These are phyloP conservation scores for Sextonia rubra DNA, from an alignment of 164 flowering plant species.

Conservation along the genomic window DNA sequence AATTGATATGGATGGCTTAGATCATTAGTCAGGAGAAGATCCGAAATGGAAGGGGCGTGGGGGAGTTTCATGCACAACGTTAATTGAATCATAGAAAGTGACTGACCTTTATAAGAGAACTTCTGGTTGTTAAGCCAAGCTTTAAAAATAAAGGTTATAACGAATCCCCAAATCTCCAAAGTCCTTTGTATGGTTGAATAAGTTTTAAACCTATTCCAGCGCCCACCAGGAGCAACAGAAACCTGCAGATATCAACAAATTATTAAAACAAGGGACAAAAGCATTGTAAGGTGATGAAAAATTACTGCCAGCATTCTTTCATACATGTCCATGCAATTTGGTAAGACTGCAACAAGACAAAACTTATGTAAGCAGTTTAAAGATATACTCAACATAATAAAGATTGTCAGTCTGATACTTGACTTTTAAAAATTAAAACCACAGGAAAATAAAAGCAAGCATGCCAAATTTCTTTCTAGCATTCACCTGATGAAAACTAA, in stretches of 20 bases:
- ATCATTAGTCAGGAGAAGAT: background rate
- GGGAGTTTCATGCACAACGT: background rate
- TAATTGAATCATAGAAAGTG: background rate
- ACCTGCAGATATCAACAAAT: constrained; percentile 49
- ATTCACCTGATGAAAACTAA: too few relatives aligned
- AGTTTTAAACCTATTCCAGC: constrained; percentile 94
- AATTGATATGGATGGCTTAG: too few relatives aligned
- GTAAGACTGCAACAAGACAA: too few relatives aligned
- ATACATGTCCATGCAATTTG: too few relatives aligned
- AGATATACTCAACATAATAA: too few relatives aligned
- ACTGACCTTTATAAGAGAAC: constrained; percentile 75
- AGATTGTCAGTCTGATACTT: too few relatives aligned
- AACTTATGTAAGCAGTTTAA: too few relatives aligned
- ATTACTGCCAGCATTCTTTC: background rate
- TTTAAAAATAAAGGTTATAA: constrained; percentile 62
- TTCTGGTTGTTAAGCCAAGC: constrained; percentile 84
- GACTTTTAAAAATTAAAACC: too few relatives aligned
- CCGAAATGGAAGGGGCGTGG: background rate
- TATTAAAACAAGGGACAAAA: background rate
- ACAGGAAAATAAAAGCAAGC: too few relatives aligned
- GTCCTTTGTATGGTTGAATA: constrained; percentile 96
- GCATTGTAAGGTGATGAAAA: background rate
- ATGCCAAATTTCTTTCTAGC: too few relatives aligned
- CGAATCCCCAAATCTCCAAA: constrained; percentile 97
- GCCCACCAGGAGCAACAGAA: constrained; percentile 95